These are phyloP conservation scores for Paraphoma sp. DNA, from an alignment of 2,329 filamentous ascomycete species.

Conservation along the genomic window DNA sequence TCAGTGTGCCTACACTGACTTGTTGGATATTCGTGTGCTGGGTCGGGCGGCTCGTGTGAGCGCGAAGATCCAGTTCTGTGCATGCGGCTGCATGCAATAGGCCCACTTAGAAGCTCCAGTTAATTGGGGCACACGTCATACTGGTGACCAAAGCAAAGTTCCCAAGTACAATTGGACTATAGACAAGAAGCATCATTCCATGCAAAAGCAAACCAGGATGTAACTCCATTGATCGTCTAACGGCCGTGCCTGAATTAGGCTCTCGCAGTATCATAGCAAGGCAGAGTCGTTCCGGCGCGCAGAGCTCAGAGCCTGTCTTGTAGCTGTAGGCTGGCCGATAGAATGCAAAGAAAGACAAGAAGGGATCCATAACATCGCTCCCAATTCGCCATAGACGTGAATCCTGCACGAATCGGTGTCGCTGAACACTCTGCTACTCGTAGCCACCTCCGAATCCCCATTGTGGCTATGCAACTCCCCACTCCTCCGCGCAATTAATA, in stretches of 20 bases:
- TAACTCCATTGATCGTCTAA: conserved; percentile 45
- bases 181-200: conserved; percentile 24
- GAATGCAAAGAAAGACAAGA: conserved; percentile 47
- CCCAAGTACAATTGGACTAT: conserved; percentile 21
- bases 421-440: conserved; percentile 33
- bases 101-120: not conserved
- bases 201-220: conserved; percentile 8
- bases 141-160: not conserved
- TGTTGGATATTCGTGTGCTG: not conserved
- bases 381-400: conserved; percentile 45
- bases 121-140: not conserved
- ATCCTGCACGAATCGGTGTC: conserved; percentile 38
- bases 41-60: not conserved
- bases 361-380: conserved; percentile 41
- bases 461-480: conserved; percentile 26
- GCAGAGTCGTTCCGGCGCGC: conserved; percentile 22
- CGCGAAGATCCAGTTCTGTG: not conserved
- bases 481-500: conserved; percentile 35
- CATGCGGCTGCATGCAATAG: not conserved
- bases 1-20: too few species aligned
- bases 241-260: conserved; percentile 31
- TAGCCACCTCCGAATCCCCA: conserved; percentile 22
- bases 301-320: conserved; percentile 24
- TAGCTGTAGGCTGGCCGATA: conserved; percentile 31
- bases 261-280: conserved; percentile 31